Base-by-base conservation (phyloP, 1,139 yeast genomes). In the Sugiyamaella grinbergsii region DNA sequence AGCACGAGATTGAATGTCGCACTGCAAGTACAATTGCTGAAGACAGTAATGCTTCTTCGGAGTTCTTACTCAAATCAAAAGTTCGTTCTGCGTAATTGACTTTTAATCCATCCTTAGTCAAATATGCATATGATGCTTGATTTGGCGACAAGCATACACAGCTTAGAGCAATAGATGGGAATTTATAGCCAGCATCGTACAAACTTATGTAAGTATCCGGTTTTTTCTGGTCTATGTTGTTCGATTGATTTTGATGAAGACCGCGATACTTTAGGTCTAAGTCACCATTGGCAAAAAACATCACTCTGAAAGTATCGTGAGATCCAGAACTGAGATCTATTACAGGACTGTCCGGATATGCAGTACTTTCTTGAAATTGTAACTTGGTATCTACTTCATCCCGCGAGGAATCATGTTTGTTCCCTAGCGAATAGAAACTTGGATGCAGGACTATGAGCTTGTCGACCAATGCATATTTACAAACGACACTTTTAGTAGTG, bases 1-100 rank as follows among this genome's bases (percentile, higher is more conserved):
- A 84, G 60, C 91, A 85, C 0, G 89, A 79, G 49, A 77, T 74
- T 0, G 93, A 81, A 62, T 85, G 89, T 10, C 82, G 70, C 37
- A 77, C 74, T 0, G 93, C 87, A 52, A 85, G 68, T 0, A 81
- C 86, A 1, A 81, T 82, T 0, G 86, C 75, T 0, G 82, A 55
- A 7, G 56, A 58, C n/a, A 53, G 51, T 50, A 56, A 37, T 2
- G 37, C 43, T 6, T 48, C 54, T 11, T 49, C 52, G 15, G 55
- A 55, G n/a, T 34, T 42, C 18, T 45, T 49, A 42, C 54, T 54
- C 10, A 40, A 28, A 20, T 44, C 39, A 23, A 26, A 18, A 36
- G 42, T 31, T 31, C 42, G 48, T 15, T 50, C 53, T 48, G 56
- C 52, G 44, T 57, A 59, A 16, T 56, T 56, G 29, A 60, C 50